These are phyloP conservation scores for Niebla homalea DNA, from an alignment of 495 filamentous ascomycete genomes.

Conservation along the genomic window DNA sequence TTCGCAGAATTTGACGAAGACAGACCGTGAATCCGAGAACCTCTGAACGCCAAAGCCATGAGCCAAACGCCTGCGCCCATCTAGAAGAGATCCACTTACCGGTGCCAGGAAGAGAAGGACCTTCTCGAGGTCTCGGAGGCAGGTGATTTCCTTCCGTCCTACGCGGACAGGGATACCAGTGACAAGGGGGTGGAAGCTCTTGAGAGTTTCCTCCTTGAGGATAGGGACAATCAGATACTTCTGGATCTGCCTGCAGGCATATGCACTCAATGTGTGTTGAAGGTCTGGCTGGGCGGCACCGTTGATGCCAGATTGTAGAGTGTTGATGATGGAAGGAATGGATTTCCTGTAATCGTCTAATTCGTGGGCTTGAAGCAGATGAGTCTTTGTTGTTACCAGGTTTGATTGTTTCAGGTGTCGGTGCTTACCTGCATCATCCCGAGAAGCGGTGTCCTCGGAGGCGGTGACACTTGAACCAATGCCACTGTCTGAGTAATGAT, in stretches of 20 bases:
- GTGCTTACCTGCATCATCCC: constrained; percentile 26
- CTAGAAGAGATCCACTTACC: constrained; percentile 48
- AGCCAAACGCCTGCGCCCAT: constrained; percentile 46
- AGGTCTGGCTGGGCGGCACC: constrained; percentile 24
- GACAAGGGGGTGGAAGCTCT: constrained; percentile 68
- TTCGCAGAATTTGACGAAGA: constrained; percentile 76
- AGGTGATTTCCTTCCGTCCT: constrained; percentile 65
- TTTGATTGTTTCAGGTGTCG: constrained; percentile 6
- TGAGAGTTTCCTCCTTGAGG: constrained; percentile 39
- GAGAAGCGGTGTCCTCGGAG: constrained; percentile 40
- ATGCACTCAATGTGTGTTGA: constrained; percentile 32
- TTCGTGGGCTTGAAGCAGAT: constrained; percentile 19
- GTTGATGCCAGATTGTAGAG: constrained; percentile 32
- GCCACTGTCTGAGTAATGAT: constrained; percentile 8
- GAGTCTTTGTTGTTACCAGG: constrained; percentile 13
- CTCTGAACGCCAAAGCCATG: constrained; percentile 58
- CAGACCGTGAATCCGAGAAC: constrained; percentile 48
- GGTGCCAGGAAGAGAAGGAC: constrained; percentile 74
- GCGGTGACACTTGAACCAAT: constrained; percentile 16
- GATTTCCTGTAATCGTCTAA: neutral
- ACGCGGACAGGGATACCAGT: constrained; percentile 63
- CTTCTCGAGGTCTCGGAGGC: constrained; percentile 81
- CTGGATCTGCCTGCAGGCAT: constrained; percentile 43
- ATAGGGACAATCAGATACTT: constrained; percentile 45
- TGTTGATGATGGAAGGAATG: constrained; percentile 5